Percentiles rank a stretch among this genome's conserved stretches.
Conservation (phyloP, 2,329 filamentous ascomycete species). For the Colletotrichum gloeosporioides region DNA sequence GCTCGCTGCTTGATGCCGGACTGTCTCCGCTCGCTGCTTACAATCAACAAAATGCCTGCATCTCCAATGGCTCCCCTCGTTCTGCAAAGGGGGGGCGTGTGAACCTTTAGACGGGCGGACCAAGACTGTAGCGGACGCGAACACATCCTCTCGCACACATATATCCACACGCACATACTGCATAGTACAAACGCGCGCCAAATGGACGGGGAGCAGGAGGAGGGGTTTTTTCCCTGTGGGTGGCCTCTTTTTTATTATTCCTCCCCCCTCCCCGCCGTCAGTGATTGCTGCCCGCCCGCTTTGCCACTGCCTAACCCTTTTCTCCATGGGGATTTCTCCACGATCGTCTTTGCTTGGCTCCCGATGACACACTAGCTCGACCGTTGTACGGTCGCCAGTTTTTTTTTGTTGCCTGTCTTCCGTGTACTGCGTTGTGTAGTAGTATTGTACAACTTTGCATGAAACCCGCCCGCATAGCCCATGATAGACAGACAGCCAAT, state of each 20-base stretch:
- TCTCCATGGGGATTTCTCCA: constrained; percentile 20
- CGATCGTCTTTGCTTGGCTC: constrained; percentile 17
- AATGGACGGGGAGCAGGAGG: neutral
- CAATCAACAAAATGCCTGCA: constrained; percentile 8
- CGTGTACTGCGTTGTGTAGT: neutral
- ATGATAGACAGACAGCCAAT: neutral
- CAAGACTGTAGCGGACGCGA: constrained; percentile 9
- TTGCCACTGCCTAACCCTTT: neutral
- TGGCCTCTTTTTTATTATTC: neutral
- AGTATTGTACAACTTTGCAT: neutral
- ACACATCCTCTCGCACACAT: neutral
- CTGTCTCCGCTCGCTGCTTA: constrained; percentile 12
- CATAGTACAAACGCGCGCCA: neutral
- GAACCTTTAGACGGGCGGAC: neutral
- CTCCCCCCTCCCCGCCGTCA: no score
- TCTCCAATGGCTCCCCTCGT: constrained; percentile 8
- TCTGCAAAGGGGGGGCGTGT: neutral
- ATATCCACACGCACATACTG: neutral
- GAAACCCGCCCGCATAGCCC: neutral
- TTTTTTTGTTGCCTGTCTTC: neutral
- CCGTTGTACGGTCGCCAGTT: neutral
- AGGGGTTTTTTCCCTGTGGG: neutral
- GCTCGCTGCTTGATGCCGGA: neutral
- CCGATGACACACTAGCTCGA: constrained; percentile 4
- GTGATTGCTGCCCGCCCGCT: neutral